Base-by-base conservation (phyloP, 768 basidiomycete genomes). In the Udeniomyces megalosporus region DNA sequence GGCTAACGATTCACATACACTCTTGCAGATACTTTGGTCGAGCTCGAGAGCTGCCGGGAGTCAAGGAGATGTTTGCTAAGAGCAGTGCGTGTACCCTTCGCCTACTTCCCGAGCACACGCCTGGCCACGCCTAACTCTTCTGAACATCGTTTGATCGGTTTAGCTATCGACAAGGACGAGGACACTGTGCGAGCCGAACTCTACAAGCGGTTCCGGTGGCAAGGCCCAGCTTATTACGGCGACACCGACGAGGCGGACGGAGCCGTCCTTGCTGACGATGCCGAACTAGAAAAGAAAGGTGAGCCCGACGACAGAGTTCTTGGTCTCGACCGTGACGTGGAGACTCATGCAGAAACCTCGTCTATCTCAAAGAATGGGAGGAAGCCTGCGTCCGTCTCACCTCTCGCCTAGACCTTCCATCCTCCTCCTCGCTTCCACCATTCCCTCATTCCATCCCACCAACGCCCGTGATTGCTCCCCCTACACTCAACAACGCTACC, bases 31-130 rank as follows among this genome's bases (percentile, higher is more conserved):
- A 96, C 74, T 97, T 99, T 72, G 93, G 92, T 61, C 84, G 92
- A 31, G 90, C 93, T 3, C 93, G 89, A 72, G 93, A 97, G 60
- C 77, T 99, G 1, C 93, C 93, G 0, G 92, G 93, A 44, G 89
- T 96, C 12, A 84, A 84, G 62, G 93, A 97, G 73, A 80, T 99
- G n/a, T 97, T 96, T 70, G 78, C 85, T 71, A 83, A 84, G 72
- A 81, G 84, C 49, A 86, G 89, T 74, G 80, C 82, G 68, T 70
- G 22, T 20, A 4, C 42, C 26, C 20, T 11, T 14, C 42, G 24
- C 12, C 14, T 11, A 29, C 50, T 52, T 26, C 17, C 31, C 46
- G n/a, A 35, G 24, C 24, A 24, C 42, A n/a, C 47, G 46, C 8
- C 48, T 20, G 52, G 12, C 31, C 15, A 48, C 24, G 12, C 26